Evolutionary conservation across 371 early-diverging fungal species (phyloP), one percentile per base, ranked within the genome.

Genomic region (Apophysomyces variabilis): DNA sequence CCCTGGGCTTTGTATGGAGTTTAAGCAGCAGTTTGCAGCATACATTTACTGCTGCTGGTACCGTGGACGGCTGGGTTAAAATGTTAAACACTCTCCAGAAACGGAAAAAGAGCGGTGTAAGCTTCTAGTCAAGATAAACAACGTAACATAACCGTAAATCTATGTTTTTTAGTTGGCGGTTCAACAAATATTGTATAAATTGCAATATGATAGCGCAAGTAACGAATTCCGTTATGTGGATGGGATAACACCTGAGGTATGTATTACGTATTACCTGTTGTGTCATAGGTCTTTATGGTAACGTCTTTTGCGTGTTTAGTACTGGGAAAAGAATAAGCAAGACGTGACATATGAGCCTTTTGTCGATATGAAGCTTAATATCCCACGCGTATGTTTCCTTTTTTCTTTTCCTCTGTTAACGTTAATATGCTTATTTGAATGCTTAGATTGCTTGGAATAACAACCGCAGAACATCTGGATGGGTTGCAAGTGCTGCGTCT

Each of bases 41-140:
- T 45, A 41, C 66, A 5, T 72, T 65, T 54, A 14, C 58, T 16
- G 21, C 43, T 4, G 18, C 44, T 18, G 57, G 47, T 12, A 62
- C 50, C 16, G 16, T 56, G 0, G 68, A 72, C 38, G 72, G 72
- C n/a, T 70, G 64, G 58, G 44, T 66, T 37, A 64, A 68, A 58
- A 36, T 47, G n/a, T n/a, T 47, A 38, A 71, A 71, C 43, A 44
- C 13, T 32, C 50, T 56, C 37, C 26, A 71, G 60, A 38, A 65
- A 46, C 37, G 62, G 44, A n/a, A 56, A 36, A 54, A 56, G 16
- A 56, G 62, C 32, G 32, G 35, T n/a, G 57, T 66, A 4, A 65
- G 63, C 32, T 26, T 26, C 32, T 50, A 37, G 36, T 21, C 16
- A 21, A 50, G 32, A 26, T 16, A 60, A 38, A 60, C 12, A 32